Conservation (phyloP, 202 grass and related monocot species). For the Cymbopogon flexuosus region DNA sequence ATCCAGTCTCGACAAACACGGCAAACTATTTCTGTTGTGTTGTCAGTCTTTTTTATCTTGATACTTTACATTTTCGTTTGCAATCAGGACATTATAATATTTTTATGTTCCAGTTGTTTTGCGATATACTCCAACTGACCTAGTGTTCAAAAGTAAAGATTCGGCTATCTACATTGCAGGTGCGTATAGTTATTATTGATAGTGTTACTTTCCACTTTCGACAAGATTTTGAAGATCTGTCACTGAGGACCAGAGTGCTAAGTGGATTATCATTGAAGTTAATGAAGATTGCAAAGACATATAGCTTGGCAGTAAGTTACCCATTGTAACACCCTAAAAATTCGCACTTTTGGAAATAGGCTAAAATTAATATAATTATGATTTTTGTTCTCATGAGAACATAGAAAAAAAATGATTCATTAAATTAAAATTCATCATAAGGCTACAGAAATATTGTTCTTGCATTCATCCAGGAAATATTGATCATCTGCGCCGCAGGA, state of each 20-base stretch:
- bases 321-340: no score
- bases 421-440: no score
- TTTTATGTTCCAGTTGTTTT: background rate
- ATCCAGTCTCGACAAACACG: no score
- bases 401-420: no score
- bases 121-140: background rate
- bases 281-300: conserved; percentile 72
- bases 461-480: no score
- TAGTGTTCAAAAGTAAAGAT: background rate
- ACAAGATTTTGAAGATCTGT: conserved; percentile 92
- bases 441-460: no score
- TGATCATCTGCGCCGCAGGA: no score
- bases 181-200: conserved; percentile 76
- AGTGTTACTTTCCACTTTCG: conserved; percentile 89
- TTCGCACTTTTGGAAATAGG: no score
- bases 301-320: conserved; percentile 69
- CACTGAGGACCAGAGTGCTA: conserved; percentile 72
- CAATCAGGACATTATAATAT: background rate
- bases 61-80: background rate
- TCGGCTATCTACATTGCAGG: conserved; percentile 39
- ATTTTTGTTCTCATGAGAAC: no score
- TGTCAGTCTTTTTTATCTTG: conserved; percentile 1
- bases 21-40: conserved; percentile 2
- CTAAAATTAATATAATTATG: no score
- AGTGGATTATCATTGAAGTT: conserved; percentile 79